Evolutionary conservation across 2,329 filamentous ascomycete species (phyloP).

Genomic region (Penicillium sp.): DNA sequence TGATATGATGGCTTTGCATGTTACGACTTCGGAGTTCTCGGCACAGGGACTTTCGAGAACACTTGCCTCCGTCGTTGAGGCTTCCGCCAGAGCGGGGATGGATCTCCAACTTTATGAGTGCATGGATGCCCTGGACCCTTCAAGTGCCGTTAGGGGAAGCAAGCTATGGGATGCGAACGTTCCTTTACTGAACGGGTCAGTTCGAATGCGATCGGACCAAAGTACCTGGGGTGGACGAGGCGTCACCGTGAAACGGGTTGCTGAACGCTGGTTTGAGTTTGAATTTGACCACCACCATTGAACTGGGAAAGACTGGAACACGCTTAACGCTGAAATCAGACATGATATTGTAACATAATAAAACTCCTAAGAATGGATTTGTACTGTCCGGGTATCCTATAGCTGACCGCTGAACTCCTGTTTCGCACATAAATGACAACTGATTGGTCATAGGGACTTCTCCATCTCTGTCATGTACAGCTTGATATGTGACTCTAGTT

Average conservation of each 20-base stretch:
- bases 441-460: conserved; percentile 63
- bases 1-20: conserved; percentile 44
- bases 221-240: conserved; percentile 59
- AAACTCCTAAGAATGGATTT: conserved; percentile 29
- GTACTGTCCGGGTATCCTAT: conserved; percentile 43
- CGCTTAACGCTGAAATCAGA: conserved; percentile 9
- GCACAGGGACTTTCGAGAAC: conserved; percentile 50
- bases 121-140: conserved; percentile 30
- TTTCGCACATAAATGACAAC: conserved; percentile 31
- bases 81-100: conserved; percentile 30
- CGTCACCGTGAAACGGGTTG: conserved; percentile 57
- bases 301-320: conserved; percentile 14
- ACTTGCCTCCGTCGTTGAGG: conserved; percentile 43
- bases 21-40: conserved; percentile 47
- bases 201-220: conserved; percentile 50
- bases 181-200: conserved; percentile 62
- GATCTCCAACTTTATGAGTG: conserved; percentile 46
- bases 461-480: conserved; percentile 99
- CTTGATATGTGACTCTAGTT: conserved; percentile 96
- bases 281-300: conserved; percentile 45
- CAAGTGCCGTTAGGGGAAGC: conserved; percentile 32
- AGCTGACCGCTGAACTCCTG: conserved; percentile 39
- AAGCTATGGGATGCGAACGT: conserved; percentile 53
- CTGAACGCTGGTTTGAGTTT: conserved; percentile 71
- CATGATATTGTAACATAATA: conserved; percentile 21